phyloP scores from a whole-genome alignment of 2,329 filamentous ascomycete genomes.

The Colletotrichum tropicicola region DNA sequence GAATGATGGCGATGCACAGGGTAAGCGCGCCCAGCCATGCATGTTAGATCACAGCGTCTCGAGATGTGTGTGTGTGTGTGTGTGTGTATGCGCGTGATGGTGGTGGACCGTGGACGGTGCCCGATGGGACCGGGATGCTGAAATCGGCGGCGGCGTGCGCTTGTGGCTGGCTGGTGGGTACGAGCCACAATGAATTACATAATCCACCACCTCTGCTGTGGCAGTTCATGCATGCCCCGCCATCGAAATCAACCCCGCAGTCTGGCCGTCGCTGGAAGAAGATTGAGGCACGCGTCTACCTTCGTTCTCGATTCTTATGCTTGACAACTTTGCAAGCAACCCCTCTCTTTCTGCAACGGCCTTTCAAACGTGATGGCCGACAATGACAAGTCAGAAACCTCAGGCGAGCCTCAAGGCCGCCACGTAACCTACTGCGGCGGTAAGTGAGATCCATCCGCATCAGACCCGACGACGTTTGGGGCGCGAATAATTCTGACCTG shows the following conservation, averaged over 20 bases:
- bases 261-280: conserved; percentile 20
- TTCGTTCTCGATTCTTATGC: conserved; percentile 7
- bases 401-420: conserved; percentile 58
- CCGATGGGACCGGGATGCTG: not conserved
- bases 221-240: conserved; percentile 30
- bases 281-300: conserved; percentile 23
- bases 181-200: conserved; percentile 5
- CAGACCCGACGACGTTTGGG: not conserved
- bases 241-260: conserved; percentile 31
- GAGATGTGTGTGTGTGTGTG: too few relatives aligned
- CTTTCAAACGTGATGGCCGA: conserved; percentile 60
- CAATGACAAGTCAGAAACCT: conserved; percentile 54
- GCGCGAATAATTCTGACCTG: conserved; percentile 25
- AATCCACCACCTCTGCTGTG: conserved; percentile 9
- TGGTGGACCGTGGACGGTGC: not conserved
- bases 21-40: too few relatives aligned
- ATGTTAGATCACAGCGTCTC: too few relatives aligned
- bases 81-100: too few relatives aligned
- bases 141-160: not conserved
- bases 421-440: conserved; percentile 67
- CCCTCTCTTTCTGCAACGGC: conserved; percentile 11
- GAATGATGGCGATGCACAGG: too few relatives aligned
- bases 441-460: conserved; percentile 45
- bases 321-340: conserved; percentile 30
- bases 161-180: too few relatives aligned